phyloP scores from a whole-genome alignment of 495 filamentous ascomycete species.

The Neurospora sp. region DNA sequence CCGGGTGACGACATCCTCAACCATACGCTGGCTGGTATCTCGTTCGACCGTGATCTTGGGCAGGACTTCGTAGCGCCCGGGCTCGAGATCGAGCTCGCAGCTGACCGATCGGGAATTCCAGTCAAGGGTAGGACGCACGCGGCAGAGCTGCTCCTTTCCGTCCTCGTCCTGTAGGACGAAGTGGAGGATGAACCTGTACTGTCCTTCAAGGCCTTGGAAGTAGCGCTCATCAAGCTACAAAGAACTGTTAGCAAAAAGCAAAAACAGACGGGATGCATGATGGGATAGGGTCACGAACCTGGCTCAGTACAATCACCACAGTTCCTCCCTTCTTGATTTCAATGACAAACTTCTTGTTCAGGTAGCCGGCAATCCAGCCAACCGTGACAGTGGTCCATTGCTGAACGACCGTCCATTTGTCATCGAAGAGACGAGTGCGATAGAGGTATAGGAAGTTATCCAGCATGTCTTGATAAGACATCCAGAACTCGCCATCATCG shows the following conservation, averaged over 20 bases:
- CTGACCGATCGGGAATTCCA: slow-evolving; percentile 55
- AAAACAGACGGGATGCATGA: neutral
- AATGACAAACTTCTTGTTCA: slow-evolving; percentile 61
- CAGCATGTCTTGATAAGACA: slow-evolving; percentile 47
- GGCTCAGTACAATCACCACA: slow-evolving; percentile 59
- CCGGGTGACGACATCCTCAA: slow-evolving; percentile 49
- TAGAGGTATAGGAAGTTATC: slow-evolving; percentile 60
- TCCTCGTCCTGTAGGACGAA: slow-evolving; percentile 63
- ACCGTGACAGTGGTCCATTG: slow-evolving; percentile 62
- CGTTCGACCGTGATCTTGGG: slow-evolving; percentile 60
- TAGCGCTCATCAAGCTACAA: slow-evolving; percentile 53
- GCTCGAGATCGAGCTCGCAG: slow-evolving; percentile 60
- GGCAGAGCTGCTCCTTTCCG: slow-evolving; percentile 62
- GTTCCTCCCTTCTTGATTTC: slow-evolving; percentile 49
- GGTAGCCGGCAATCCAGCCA: slow-evolving; percentile 66
- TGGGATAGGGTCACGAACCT: slow-evolving; percentile 19
- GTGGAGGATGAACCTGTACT: slow-evolving; percentile 57
- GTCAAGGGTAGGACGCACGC: slow-evolving; percentile 47
- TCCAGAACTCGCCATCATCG: slow-evolving; percentile 53
- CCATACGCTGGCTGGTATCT: slow-evolving; percentile 26
- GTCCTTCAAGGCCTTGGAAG: slow-evolving; percentile 58
- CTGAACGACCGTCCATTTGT: slow-evolving; percentile 55
- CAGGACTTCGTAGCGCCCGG: slow-evolving; percentile 61
- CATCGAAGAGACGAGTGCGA: slow-evolving; percentile 63
- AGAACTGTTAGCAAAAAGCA: neutral